Conservation (phyloP, 345 rosid genomes). For the sweet orange (Citrus sinensis) region DVS_A1.0 CM039164.1:22818501-22819000, state of each 20-base stretch:
- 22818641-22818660: conserved; percentile 98
- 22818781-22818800: no score
- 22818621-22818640: conserved; percentile 96
- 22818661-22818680: conserved; percentile 99
- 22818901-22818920: background rate
- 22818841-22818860: background rate
- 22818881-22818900: background rate
- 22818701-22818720: background rate
- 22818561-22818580: background rate
- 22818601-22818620: conserved; percentile 92
- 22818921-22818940: background rate
- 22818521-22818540: background rate
- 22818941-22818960: background rate
- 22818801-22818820: background rate
- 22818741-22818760: background rate
- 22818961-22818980: background rate
- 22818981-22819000: background rate
- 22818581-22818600: conserved; percentile 4
- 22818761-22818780: background rate
- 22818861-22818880: background rate
- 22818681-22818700: conserved; percentile 72
- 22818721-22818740: background rate
- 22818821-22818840: background rate
- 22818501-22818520: background rate
- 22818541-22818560: background rate